Base-by-base conservation (phyloP, 306 rosid species). In the Vigna reflexopilosa region DNA sequence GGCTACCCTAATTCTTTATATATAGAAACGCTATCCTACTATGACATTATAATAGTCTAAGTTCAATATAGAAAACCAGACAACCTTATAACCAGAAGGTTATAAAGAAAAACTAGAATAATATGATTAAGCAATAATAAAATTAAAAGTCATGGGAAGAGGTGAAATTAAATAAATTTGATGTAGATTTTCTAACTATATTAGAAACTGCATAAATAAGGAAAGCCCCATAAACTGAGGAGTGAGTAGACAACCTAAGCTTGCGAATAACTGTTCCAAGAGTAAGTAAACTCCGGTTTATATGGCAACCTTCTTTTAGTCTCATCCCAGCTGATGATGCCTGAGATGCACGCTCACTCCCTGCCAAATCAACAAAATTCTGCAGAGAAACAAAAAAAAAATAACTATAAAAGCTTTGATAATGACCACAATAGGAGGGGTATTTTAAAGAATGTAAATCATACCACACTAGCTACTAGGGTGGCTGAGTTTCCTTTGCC, bases 271-370 rank as follows among this genome's bases (percentile, higher is more conserved):
- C 99, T 9, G 98, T 91, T 73, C 90, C 81, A 77, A 96, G 91
- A 72, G 99, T 96, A 67, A 96, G 90, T 77, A 96, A 91, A 91
- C 99, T 96, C 85, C 99, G 93, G 80, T 96, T 96, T 62, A 96
- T 96, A 85, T 96, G 97, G 83, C 98, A 91, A 64, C 99, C 99
- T 89, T 96, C 99, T 86, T 93, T 96, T 84, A 96, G 78, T 88
- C 99, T 90, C 44, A 88, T 48, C 80, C 99, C 99, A 77, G 94
- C 98, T 80, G 99, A 95, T 75, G 89, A 69, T 65, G 93, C 89
- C 85, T 93, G 99, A 83, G 99, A 89, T 76, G 99, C 99, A 65
- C 99, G 98, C 88, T 96, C 99, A 48, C 99, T 96, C 40, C 99
- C 99, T 6, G 99, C 99, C 82, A 96, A 87, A 83, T 96, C 99